Evolutionary conservation across 2,329 filamentous ascomycete species (phyloP), one percentile per base, ranked within the genome.

Genomic region (Penicillium sp.): DNA sequence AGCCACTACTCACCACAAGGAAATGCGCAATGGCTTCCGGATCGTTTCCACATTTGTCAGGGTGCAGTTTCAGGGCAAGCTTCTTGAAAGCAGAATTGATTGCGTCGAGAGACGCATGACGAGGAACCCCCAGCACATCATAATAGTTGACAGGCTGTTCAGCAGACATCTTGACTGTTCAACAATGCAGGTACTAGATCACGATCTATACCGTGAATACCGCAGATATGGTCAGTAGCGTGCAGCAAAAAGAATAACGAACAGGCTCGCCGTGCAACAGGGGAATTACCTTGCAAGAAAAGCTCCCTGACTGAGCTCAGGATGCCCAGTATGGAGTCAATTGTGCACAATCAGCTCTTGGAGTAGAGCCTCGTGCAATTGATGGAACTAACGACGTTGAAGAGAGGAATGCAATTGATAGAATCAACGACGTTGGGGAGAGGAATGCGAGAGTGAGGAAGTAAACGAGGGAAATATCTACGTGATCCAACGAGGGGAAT

Each of bases 21-120:
- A 67, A 66, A 16, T 52, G 40, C 8, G 52, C 45, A 11, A 28
- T 24, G 2, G 42, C 28, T 3, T 27, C 36, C 18, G 53, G 44
- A 28, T 47, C 45, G 4, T 45, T 42, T 16, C 53, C 55, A 31
- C 51, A 44, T 46, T 69, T 68, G 51, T 69, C 66, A 1, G 66
- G 66, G 37, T 69, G 65, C 40, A 59, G 48, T 37, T 62, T 63
- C 22, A 69, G 47, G 6, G 64, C 64, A n/a, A 69, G 59, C 31
- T 44, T 57, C 29, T 63, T 67, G 52, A 66, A 69, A 3, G 65
- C 60, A 23, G 50, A 52, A 40, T 65, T 66, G 46, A 69, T 68
- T 6, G 67, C 64, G 27, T 62, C 58, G 29, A 56, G 24, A 1
- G 52, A 53, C n/a, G 64, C 59, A 32, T 62, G 20, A 7, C 28